Conservation (phyloP, 2,329 filamentous ascomycete genomes). For the Fusarium sp. region DNA sequence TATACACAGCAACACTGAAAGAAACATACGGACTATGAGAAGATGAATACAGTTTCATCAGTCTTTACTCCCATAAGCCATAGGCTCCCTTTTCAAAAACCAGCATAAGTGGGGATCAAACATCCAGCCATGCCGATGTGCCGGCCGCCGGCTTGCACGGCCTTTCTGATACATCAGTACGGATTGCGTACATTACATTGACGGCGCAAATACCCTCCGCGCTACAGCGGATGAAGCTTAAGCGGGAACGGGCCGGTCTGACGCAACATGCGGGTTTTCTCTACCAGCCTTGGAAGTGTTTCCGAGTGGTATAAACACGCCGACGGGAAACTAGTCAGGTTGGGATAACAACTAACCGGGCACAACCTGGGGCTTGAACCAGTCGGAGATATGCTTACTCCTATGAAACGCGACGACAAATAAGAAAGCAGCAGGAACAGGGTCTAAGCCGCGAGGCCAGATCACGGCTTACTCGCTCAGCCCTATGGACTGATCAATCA, state of each 20-base stretch:
- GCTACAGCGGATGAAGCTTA: constrained; percentile 6
- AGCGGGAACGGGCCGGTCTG: constrained; percentile 26
- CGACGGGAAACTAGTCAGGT: neutral
- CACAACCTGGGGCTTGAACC: neutral
- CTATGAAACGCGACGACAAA: neutral
- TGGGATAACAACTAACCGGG: neutral
- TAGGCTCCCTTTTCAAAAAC: neutral
- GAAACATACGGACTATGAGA: neutral
- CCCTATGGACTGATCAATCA: constrained; percentile 7
- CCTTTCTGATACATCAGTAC: neutral
- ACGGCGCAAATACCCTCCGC: neutral
- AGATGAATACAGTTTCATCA: neutral
- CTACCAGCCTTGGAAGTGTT: neutral
- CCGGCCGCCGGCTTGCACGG: neutral
- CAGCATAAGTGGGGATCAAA: neutral
- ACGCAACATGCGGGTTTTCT: neutral
- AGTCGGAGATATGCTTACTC: neutral
- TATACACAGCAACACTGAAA: neutral
- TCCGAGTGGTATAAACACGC: constrained; percentile 1
- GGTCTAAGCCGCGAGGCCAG: neutral
- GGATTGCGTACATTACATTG: neutral
- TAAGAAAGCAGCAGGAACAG: neutral
- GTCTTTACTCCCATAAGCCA: neutral
- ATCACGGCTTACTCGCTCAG: constrained; percentile 4
- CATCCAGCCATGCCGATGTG: neutral